Evolutionary conservation across 2,329 filamentous ascomycete species (phyloP).

Genomic region (Lecanicillium sp.): DNA sequence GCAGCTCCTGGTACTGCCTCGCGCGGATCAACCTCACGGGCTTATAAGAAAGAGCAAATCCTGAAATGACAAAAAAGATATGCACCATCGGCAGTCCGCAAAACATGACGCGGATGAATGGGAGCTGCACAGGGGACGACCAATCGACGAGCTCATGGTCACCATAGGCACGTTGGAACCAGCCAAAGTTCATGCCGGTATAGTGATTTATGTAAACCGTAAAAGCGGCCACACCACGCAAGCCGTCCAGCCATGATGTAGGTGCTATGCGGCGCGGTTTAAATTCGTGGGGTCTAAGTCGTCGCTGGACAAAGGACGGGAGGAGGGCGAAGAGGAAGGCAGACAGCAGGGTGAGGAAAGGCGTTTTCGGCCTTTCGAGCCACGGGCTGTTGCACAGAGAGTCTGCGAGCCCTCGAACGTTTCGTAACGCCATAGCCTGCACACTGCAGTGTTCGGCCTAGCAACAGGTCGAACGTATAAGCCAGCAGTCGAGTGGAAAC

Average conservation of each 20-base stretch:
- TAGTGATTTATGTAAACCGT: slow-evolving; percentile 41
- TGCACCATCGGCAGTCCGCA: slow-evolving; percentile 41
- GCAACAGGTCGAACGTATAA: too few relatives aligned
- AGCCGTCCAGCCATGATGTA: slow-evolving; percentile 41
- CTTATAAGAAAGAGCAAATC: slow-evolving; percentile 43
- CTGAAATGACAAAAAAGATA: slow-evolving; percentile 46
- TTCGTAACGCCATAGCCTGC: too few relatives aligned
- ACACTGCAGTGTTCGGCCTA: too few relatives aligned
- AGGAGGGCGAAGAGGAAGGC: slow-evolving; percentile 19
- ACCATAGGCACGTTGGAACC: slow-evolving; percentile 22
- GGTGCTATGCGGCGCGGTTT: slow-evolving; percentile 24
- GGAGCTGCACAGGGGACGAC: slow-evolving; percentile 31
- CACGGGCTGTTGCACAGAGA: too few relatives aligned
- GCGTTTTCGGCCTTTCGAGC: too few relatives aligned
- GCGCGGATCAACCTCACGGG: slow-evolving; percentile 28
- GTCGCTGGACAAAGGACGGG: slow-evolving; percentile 23
- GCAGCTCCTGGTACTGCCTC: slow-evolving; percentile 40
- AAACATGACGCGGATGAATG: slow-evolving; percentile 36
- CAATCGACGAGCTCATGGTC: slow-evolving; percentile 26
- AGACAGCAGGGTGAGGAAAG: too few relatives aligned
- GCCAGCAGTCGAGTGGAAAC: too few relatives aligned
- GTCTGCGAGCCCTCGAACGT: too few relatives aligned
- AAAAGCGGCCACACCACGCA: slow-evolving; percentile 38
- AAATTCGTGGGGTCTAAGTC: slow-evolving; percentile 16
- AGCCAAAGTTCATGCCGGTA: slow-evolving; percentile 20